Evolutionary conservation across 2,329 filamentous ascomycete species (phyloP).

Genomic region (Hymenoscyphus scutula): DNA sequence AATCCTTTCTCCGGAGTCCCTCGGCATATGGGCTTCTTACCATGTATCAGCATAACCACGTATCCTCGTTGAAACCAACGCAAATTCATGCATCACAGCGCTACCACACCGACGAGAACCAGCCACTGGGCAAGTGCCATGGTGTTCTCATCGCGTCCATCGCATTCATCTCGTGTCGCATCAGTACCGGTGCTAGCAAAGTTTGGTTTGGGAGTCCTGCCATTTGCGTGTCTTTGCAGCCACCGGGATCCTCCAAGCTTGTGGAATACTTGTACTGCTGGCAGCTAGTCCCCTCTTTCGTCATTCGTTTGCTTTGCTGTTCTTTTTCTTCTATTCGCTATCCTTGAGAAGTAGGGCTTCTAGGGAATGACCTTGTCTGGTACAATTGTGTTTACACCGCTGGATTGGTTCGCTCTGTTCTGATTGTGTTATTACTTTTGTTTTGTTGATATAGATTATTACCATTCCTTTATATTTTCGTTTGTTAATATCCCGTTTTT

Average conservation of each 20-base stretch:
- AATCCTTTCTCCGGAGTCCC: not conserved
- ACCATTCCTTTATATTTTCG: not conserved
- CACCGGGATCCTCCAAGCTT: not conserved
- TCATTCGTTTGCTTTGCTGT: constrained; percentile 5
- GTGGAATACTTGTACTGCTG: not conserved
- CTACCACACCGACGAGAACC: not conserved
- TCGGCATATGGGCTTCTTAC: not conserved
- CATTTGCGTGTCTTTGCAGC: not conserved
- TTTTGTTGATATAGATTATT: not conserved
- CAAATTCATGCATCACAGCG: constrained; percentile 2
- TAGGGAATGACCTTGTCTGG: constrained; percentile 9
- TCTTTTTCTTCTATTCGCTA: not conserved
- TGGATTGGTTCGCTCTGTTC: not conserved
- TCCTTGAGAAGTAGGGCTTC: not conserved
- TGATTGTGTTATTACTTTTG: not conserved
- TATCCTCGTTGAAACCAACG: not conserved
- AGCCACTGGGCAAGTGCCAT: not conserved
- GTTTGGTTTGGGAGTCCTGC: not conserved
- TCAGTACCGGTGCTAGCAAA: not conserved
- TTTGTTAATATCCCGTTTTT: not conserved
- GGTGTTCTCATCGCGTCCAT: not conserved
- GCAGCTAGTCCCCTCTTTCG: constrained; percentile 1
- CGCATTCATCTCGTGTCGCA: no score
- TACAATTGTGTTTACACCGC: not conserved
- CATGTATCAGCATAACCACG: not conserved